These are phyloP conservation scores for Boletus rubescentipes DNA, from an alignment of 768 basidiomycete genomes.

Conservation along the genomic window DNA sequence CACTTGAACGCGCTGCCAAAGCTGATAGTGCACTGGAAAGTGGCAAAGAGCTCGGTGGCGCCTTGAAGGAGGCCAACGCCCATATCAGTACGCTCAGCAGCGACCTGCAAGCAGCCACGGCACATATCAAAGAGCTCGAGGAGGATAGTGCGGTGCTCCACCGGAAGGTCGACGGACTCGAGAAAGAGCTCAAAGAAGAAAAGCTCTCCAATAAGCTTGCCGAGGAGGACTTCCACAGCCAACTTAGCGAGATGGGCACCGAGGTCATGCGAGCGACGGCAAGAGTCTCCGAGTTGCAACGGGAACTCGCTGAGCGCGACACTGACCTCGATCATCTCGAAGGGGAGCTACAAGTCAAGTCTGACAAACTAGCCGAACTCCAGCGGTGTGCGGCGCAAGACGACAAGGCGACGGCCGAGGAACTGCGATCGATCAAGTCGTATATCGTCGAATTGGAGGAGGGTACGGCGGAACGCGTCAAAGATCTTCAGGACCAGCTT, in stretches of 20 bases:
- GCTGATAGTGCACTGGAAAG: constrained; percentile 64
- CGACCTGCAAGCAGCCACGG: constrained; percentile 53
- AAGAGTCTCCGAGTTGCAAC: constrained; percentile 43
- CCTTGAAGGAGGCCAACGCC: constrained; percentile 64
- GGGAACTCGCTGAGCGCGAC: constrained; percentile 45
- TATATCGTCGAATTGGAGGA: constrained; percentile 63
- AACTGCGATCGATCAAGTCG: constrained; percentile 42
- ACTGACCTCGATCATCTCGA: constrained; percentile 30
- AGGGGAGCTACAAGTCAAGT: constrained; percentile 43
- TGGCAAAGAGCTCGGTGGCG: constrained; percentile 67
- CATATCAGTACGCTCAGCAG: constrained; percentile 52
- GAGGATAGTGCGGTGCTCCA: constrained; percentile 56
- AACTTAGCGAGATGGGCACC: constrained; percentile 30
- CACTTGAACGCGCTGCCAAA: constrained; percentile 58
- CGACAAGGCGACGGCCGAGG: constrained; percentile 29
- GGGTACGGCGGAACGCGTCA: constrained; percentile 49
- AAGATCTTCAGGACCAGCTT: constrained; percentile 57
- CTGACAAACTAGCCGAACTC: constrained; percentile 23
- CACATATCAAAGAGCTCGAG: constrained; percentile 60
- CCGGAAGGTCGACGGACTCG: constrained; percentile 51
- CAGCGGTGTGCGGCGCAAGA: constrained; percentile 25
- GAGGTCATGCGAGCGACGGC: constrained; percentile 33
- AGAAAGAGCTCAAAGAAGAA: constrained; percentile 57
- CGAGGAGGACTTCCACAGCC: constrained; percentile 39
- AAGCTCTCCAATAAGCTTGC: constrained; percentile 40